phyloP scores from a whole-genome alignment of 768 basidiomycete genomes.

The Amanita pallidorosea region DNA sequence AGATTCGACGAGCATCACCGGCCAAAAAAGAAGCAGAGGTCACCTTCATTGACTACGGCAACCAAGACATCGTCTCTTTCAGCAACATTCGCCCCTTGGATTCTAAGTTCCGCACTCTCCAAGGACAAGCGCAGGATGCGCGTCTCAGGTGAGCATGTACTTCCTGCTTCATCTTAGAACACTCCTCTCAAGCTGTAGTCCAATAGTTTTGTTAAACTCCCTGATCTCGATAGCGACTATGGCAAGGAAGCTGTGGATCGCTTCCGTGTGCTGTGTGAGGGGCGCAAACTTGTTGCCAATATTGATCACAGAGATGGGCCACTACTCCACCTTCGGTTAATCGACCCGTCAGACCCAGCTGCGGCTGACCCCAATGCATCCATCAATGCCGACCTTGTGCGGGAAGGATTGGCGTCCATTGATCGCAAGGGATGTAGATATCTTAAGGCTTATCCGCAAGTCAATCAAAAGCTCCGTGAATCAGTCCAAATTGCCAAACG shows the following conservation, averaged over 20 bases:
- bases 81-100: slow-evolving; percentile 84
- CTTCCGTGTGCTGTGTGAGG: slow-evolving; percentile 79
- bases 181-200: slow-evolving; percentile 1
- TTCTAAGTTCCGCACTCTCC: slow-evolving; percentile 77
- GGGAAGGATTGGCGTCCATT: slow-evolving; percentile 77
- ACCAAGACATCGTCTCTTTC: slow-evolving; percentile 82
- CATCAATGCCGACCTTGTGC: slow-evolving; percentile 82
- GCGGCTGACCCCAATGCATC: slow-evolving; percentile 62
- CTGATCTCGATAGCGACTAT: slow-evolving; percentile 78
- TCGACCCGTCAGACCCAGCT: slow-evolving; percentile 73
- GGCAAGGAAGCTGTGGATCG: slow-evolving; percentile 74
- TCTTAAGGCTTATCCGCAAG: slow-evolving; percentile 54
- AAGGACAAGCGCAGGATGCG: slow-evolving; percentile 92
- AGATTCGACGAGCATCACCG: slow-evolving; percentile 76
- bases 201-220: slow-evolving; percentile 76
- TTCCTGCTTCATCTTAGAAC: not conserved
- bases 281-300: slow-evolving; percentile 95
- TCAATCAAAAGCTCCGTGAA: slow-evolving; percentile 54
- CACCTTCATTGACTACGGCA: slow-evolving; percentile 92
- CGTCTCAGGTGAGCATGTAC: slow-evolving; percentile 55
- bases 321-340: slow-evolving; percentile 80
- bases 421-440: slow-evolving; percentile 76
- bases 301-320: slow-evolving; percentile 77
- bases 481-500: slow-evolving; percentile 57
- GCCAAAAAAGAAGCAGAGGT: slow-evolving; percentile 92